Evolutionary conservation across 441 rosid genomes (phyloP).

Genomic region (Syzygium malaccense): DNA sequence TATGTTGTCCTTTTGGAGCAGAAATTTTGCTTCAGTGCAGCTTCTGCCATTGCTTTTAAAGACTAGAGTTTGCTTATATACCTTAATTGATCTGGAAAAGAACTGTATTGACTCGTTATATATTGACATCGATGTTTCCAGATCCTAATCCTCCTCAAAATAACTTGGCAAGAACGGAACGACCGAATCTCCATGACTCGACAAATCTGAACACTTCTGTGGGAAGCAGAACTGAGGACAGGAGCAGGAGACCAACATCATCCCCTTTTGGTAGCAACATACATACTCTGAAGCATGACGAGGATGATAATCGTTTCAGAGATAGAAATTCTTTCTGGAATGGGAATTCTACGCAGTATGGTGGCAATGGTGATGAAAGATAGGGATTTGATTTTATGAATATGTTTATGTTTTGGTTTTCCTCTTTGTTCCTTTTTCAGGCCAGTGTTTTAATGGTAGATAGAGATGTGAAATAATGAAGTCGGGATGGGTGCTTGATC

Average conservation of each 20-base stretch:
- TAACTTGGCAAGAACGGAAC: conserved; percentile 20
- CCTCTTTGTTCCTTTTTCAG: not conserved
- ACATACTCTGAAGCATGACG: conserved; percentile 65
- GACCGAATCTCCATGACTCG: conserved; percentile 5
- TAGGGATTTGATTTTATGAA: not conserved
- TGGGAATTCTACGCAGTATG: conserved; percentile 85
- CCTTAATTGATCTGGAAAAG: not conserved
- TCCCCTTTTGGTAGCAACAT: conserved; percentile 62
- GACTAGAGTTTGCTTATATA: not conserved
- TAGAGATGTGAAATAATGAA: not conserved
- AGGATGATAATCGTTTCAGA: conserved; percentile 47
- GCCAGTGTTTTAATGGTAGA: not conserved
- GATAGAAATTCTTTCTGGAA: conserved; percentile 81
- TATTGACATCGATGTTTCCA: conserved; percentile 6
- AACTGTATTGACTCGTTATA: not conserved
- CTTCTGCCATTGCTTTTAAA: not conserved
- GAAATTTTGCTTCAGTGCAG: not conserved
- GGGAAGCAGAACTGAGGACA: conserved; percentile 24
- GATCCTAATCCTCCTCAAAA: conserved; percentile 47
- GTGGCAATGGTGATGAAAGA: conserved; percentile 36
- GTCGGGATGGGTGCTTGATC: not conserved
- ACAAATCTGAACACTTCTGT: conserved; percentile 17
- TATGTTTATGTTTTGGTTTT: not conserved
- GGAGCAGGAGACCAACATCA: conserved; percentile 31
- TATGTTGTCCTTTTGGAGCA: not conserved